A percentile compares a stretch with the other conserved stretches of the same genome.
phyloP scores from a whole-genome alignment of 2,329 filamentous ascomycete species.

The Eurotiales sp. region DNA sequence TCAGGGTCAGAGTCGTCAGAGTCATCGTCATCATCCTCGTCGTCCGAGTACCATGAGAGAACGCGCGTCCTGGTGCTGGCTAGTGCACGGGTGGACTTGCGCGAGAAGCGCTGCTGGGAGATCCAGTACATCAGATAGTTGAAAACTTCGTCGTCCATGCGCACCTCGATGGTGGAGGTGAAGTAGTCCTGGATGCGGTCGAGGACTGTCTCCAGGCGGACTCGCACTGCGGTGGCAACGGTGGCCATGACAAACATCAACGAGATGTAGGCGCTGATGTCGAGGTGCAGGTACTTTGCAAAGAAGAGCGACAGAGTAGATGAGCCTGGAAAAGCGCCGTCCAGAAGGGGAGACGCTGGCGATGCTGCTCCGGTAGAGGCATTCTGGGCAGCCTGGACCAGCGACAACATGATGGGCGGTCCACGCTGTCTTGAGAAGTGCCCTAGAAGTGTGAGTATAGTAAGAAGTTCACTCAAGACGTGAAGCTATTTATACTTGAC shows the following conservation, averaged over 20 bases:
- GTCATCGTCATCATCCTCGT: background rate
- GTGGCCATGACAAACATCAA: conserved; percentile 51
- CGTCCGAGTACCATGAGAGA: conserved; percentile 20
- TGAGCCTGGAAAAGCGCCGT: conserved; percentile 11
- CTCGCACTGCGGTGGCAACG: conserved; percentile 51
- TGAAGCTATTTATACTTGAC: no score
- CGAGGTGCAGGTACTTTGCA: conserved; percentile 11
- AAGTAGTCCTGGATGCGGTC: conserved; percentile 51
- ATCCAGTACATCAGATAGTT: conserved; percentile 70
- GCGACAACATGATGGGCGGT: conserved; percentile 8
- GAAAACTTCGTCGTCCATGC: conserved; percentile 68
- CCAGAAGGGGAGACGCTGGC: conserved; percentile 1
- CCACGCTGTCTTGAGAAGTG: background rate
- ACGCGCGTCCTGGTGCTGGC: conserved; percentile 59
- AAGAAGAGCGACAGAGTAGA: conserved; percentile 37
- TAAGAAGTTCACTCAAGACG: background rate
- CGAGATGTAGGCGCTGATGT: conserved; percentile 52
- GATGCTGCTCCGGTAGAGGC: conserved; percentile 1
- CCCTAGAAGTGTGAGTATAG: background rate
- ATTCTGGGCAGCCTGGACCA: conserved; percentile 4
- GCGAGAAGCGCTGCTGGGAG: conserved; percentile 58
- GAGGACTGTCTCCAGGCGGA: conserved; percentile 49
- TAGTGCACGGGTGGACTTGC: conserved; percentile 58
- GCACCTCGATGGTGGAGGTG: conserved; percentile 64
- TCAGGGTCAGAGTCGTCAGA: conserved; percentile 25